Conservation (phyloP, 148 eudicot species). For the Simmondsia chinensis region DNA sequence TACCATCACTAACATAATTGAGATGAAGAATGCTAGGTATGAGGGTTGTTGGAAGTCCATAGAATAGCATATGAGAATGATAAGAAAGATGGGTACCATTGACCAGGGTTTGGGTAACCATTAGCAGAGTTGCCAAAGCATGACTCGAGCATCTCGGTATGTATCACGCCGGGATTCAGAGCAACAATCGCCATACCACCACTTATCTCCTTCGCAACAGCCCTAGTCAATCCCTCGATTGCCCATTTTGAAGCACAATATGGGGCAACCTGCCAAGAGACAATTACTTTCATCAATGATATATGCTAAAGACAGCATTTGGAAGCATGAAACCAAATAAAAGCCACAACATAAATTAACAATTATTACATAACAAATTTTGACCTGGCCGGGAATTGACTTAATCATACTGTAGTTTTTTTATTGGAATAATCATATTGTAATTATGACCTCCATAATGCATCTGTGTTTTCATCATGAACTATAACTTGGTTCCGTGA, state of each 20-base stretch:
- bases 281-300: constrained; percentile 2
- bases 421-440: no score
- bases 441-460: no score
- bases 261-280: constrained; percentile 66
- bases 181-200: constrained; percentile 76
- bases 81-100: constrained; percentile 46
- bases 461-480: no score
- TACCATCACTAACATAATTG: no score
- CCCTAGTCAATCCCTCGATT: constrained; percentile 72
- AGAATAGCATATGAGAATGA: background rate
- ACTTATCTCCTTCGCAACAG: constrained; percentile 88
- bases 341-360: no score
- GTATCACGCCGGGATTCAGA: constrained; percentile 74
- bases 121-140: constrained; percentile 84
- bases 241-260: constrained; percentile 99
- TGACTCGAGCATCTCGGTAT: constrained; percentile 89
- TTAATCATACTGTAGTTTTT: no score
- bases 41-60: background rate
- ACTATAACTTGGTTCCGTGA: no score
- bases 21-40: background rate
- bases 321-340: no score
- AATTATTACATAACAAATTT: no score
- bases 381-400: no score
- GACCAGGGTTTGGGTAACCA: constrained; percentile 67
- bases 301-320: background rate